Percentiles rank a stretch among this genome's conserved stretches.
phyloP scores from a whole-genome alignment of 306 rosid species.

The Senna tora region DNA sequence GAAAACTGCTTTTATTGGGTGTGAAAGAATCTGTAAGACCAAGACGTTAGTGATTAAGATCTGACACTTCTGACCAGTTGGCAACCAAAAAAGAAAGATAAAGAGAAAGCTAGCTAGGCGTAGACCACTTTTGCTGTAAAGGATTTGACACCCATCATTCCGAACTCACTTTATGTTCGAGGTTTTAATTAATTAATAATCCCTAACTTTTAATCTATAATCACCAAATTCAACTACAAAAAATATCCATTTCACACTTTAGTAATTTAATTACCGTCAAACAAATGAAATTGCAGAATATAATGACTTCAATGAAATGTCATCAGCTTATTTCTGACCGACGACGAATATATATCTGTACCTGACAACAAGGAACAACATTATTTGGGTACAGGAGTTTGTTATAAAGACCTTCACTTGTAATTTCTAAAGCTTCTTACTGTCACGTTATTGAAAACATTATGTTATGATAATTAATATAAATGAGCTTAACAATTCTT shows the following conservation, averaged over 20 bases:
- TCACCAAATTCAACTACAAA: constrained; percentile 28
- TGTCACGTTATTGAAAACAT: too few relatives aligned
- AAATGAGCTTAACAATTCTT: too few relatives aligned
- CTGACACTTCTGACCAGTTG: constrained; percentile 76
- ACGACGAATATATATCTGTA: constrained; percentile 24
- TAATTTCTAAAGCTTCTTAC: too few relatives aligned
- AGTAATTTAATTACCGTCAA: too few relatives aligned
- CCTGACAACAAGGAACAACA: constrained; percentile 30
- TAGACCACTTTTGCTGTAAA: constrained; percentile 56
- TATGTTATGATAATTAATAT: too few relatives aligned
- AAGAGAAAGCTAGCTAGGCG: constrained; percentile 33
- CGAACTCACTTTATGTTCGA: constrained; percentile 45
- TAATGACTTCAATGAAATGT: not conserved
- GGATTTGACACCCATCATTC: constrained; percentile 86
- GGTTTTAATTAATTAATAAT: not conserved
- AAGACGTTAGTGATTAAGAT: constrained; percentile 56
- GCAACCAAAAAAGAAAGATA: constrained; percentile 48
- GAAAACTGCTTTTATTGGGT: constrained; percentile 41
- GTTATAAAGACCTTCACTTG: too few relatives aligned
- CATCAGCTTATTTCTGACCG: constrained; percentile 13
- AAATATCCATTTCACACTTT: constrained; percentile 21
- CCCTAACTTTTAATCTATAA: not conserved
- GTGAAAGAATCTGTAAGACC: constrained; percentile 53
- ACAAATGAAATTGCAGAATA: not conserved
- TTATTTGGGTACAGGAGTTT: too few relatives aligned